phyloP scores from a whole-genome alignment of 441 rosid genomes.

The Omphalea diandra region DNA sequence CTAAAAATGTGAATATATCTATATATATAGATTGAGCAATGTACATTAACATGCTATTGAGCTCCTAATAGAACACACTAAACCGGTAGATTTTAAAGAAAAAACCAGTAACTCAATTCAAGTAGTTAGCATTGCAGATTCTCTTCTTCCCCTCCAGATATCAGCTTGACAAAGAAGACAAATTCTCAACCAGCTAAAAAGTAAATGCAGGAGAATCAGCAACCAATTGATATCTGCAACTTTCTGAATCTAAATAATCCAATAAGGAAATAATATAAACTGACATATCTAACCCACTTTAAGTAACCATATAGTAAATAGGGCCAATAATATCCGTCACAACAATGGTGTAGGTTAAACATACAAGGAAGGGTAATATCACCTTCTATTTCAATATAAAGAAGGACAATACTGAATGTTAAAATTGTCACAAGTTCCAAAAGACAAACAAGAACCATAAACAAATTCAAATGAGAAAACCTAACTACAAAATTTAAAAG shows the following conservation, averaged over 20 bases:
- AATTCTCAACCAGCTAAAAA: constrained; percentile 18
- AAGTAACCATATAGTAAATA: constrained; percentile 17
- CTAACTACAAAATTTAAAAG: neutral
- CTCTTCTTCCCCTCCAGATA: constrained; percentile 24
- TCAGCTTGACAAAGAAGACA: constrained; percentile 18
- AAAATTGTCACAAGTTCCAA: neutral
- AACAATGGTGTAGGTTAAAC: constrained; percentile 2
- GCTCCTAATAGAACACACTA: constrained; percentile 27
- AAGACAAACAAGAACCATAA: neutral
- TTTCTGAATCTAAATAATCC: constrained; percentile 28
- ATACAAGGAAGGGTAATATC: neutral
- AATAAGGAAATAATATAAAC: constrained; percentile 17
- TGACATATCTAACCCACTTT: constrained; percentile 17
- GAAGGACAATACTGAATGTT: neutral
- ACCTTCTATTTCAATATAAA: neutral
- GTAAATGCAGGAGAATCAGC: constrained; percentile 24
- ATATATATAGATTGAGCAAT: constrained; percentile 3
- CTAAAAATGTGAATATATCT: constrained; percentile 20
- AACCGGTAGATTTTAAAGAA: constrained; percentile 15
- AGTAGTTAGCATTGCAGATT: constrained; percentile 18
- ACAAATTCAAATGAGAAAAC: neutral
- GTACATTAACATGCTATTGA: constrained; percentile 21
- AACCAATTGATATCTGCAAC: constrained; percentile 32
- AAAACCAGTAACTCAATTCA: constrained; percentile 22
- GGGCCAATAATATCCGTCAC: constrained; percentile 11